These are phyloP conservation scores for Geotrichum carabidarum DNA, from an alignment of 1,139 yeast genomes.

Conservation along the genomic window DNA sequence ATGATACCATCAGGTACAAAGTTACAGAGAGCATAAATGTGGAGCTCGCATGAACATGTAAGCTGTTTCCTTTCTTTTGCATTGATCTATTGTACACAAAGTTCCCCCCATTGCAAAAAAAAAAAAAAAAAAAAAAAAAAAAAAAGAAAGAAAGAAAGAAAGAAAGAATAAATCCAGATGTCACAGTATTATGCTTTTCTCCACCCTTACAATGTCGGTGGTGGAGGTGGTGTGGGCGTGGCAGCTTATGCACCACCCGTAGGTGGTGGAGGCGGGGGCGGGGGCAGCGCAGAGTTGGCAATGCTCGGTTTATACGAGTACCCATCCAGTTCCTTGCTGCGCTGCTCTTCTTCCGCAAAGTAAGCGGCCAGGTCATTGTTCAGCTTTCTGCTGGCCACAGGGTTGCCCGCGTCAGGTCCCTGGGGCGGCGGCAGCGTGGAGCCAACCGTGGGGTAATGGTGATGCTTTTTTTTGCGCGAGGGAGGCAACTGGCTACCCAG, in stretches of 20 bases:
- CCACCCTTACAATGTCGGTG: no score
- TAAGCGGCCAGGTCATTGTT: constrained; percentile 32
- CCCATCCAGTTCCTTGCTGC: constrained; percentile 30
- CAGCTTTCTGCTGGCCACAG: constrained; percentile 14
- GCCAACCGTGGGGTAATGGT: constrained; percentile 11
- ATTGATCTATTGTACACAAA: no score
- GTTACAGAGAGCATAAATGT: no score
- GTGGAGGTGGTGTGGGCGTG: no score
- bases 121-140: no score
- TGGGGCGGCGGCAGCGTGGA: constrained; percentile 10
- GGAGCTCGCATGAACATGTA: no score
- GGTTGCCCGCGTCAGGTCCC: not conserved
- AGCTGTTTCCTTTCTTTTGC: no score
- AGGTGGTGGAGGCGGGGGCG: constrained; percentile 13
- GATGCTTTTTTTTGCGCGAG: constrained; percentile 14
- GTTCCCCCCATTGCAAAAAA: no score
- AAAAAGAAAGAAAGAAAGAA: no score
- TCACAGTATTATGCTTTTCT: no score
- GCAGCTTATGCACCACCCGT: not conserved
- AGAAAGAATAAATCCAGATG: no score
- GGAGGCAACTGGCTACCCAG: not conserved
- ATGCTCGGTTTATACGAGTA: not conserved
- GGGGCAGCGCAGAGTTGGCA: constrained; percentile 14
- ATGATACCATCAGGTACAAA: no score
- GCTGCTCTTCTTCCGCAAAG: constrained; percentile 37